Evolutionary conservation across 2,329 filamentous ascomycete genomes (phyloP).

Genomic region (Chaetoscypha palmicola): DNA sequence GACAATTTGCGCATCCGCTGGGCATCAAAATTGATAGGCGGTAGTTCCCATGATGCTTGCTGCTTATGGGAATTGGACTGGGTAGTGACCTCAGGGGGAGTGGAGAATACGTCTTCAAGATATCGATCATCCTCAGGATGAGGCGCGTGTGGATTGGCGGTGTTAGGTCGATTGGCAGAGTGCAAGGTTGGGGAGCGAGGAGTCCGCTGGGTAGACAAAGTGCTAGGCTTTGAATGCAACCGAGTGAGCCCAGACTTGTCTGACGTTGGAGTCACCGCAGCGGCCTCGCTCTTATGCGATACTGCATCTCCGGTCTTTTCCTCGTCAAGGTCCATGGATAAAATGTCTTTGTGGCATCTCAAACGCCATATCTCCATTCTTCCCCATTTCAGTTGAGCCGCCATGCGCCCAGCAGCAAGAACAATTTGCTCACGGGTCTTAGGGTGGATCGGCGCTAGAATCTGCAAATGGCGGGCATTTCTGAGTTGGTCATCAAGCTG

Average conservation of each 20-base stretch:
- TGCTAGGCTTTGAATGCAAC: conserved; percentile 34
- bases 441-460: conserved; percentile 84
- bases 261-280: conserved; percentile 16
- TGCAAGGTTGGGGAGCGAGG: conserved; percentile 32
- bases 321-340: conserved; percentile 78
- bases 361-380: conserved; percentile 88
- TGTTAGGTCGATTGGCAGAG: conserved; percentile 30
- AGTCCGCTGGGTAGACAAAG: conserved; percentile 32
- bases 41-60: conserved; percentile 39
- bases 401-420: conserved; percentile 74
- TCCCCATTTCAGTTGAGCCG: conserved; percentile 89
- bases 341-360: conserved; percentile 83
- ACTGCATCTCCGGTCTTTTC: conserved; percentile 40
- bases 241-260: conserved; percentile 29
- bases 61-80: conserved; percentile 34
- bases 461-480: conserved; percentile 83
- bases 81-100: conserved; percentile 39
- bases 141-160: conserved; percentile 27
- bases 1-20: conserved; percentile 36
- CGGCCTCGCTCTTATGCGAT: conserved; percentile 10
- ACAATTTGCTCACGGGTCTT: conserved; percentile 82
- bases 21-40: conserved; percentile 33
- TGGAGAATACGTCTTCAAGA: conserved; percentile 42
- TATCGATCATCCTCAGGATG: conserved; percentile 34
- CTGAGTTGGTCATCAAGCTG: conserved; percentile 76